Conservation (phyloP, 208 protist genomes). For the Trichomonas tenax region DNA sequence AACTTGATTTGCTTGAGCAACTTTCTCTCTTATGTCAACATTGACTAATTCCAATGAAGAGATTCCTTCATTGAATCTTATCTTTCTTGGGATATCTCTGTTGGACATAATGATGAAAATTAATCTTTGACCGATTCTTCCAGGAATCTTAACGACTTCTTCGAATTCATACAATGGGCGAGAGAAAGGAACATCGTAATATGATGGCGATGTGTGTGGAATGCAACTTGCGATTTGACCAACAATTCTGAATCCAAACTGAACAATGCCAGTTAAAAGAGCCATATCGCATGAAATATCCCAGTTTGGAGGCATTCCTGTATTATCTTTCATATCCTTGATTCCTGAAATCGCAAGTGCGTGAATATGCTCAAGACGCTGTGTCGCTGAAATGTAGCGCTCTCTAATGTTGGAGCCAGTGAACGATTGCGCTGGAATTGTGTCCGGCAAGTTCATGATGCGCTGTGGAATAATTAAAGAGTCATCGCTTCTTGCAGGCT, state of each 20-base stretch:
- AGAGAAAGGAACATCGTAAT: background rate
- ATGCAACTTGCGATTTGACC: background rate
- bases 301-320: background rate
- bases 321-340: background rate
- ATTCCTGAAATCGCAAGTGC: background rate
- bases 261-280: background rate
- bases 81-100: background rate
- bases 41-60: background rate
- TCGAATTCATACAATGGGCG: background rate
- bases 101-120: background rate
- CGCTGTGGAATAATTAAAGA: background rate
- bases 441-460: background rate
- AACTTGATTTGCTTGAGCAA: background rate
- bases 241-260: background rate
- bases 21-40: background rate
- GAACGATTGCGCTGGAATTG: background rate
- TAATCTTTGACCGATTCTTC: background rate
- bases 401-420: background rate
- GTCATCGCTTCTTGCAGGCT: background rate
- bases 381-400: background rate
- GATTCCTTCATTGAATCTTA: background rate
- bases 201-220: too few relatives aligned
- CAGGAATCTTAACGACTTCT: background rate
- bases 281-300: background rate
- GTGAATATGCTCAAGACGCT: background rate